These are phyloP conservation scores for Phytophthora citricola DNA, from an alignment of 352 stramenopile genomes.

Conservation along the genomic window DNA sequence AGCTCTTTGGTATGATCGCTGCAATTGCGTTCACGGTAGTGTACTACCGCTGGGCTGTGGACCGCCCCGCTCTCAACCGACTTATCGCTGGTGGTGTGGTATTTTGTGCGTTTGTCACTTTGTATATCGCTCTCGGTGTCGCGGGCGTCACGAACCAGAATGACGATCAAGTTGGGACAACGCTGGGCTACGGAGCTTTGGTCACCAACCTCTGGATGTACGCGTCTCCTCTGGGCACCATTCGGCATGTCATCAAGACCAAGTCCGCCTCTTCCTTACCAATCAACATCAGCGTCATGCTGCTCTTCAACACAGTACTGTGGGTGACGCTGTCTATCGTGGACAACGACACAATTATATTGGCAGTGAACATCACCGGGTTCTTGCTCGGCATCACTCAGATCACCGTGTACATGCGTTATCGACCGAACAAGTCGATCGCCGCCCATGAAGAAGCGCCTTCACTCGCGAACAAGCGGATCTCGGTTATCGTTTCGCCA, in stretches of 20 bases:
- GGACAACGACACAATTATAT: constrained; percentile 34
- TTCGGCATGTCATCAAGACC: constrained; percentile 22
- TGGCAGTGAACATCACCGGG: constrained; percentile 25
- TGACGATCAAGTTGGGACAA: constrained; percentile 29
- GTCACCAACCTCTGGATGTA: constrained; percentile 37
- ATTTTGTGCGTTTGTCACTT: constrained; percentile 22
- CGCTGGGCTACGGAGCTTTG: constrained; percentile 32
- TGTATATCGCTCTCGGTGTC: constrained; percentile 40
- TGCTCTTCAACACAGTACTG: constrained; percentile 22
- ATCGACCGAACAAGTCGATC: constrained; percentile 7
- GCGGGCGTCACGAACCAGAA: constrained; percentile 38
- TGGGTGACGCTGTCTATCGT: constrained; percentile 25
- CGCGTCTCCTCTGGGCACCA: constrained; percentile 34
- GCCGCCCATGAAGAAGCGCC: constrained; percentile 13
- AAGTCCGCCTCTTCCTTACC: constrained; percentile 32
- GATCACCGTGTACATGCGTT: constrained; percentile 27
- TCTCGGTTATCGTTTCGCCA: constrained; percentile 25
- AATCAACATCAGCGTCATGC: constrained; percentile 32
- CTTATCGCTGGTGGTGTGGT: constrained; percentile 5
- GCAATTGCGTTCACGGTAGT: constrained; percentile 20
- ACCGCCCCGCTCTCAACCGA: constrained; percentile 11
- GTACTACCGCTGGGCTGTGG: constrained; percentile 20
- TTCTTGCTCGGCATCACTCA: constrained; percentile 30
- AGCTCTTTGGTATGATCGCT: constrained; percentile 25
- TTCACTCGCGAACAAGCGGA: constrained; percentile 7